Percentiles rank a stretch among this genome's conserved stretches.
phyloP scores from a whole-genome alignment of 2,329 filamentous ascomycete species.

The Ophiostoma piceae region DNA sequence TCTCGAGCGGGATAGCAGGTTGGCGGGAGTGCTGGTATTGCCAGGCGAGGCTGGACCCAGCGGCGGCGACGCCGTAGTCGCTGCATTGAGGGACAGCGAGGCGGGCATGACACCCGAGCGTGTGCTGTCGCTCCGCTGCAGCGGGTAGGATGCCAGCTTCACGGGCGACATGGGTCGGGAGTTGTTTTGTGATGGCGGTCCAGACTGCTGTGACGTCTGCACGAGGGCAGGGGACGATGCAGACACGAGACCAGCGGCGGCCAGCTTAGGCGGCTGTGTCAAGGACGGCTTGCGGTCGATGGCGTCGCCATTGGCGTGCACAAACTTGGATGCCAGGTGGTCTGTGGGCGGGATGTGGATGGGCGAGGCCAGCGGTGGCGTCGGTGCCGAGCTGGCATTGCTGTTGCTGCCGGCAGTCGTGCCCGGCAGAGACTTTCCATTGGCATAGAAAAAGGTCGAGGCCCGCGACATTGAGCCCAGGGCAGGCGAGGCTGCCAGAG shows the following conservation, averaged over 20 bases:
- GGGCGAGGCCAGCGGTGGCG: slow-evolving; percentile 11
- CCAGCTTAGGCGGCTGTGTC: slow-evolving; percentile 7
- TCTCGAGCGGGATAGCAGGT: slow-evolving; percentile 10
- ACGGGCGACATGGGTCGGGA: slow-evolving; percentile 49
- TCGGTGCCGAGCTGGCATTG: background rate
- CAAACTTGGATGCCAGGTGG: slow-evolving; percentile 57
- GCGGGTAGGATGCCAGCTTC: slow-evolving; percentile 35
- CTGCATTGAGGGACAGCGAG: background rate
- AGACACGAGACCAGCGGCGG: background rate
- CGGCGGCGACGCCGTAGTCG: background rate
- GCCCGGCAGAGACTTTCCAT: slow-evolving; percentile 40
- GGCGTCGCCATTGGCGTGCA: slow-evolving; percentile 62
- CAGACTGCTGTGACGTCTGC: background rate
- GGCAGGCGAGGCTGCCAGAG: slow-evolving; percentile 11
- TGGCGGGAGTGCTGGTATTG: background rate
- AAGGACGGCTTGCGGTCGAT: slow-evolving; percentile 32
- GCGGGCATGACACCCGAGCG: slow-evolving; percentile 2
- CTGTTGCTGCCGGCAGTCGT: background rate
- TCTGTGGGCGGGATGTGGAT: slow-evolving; percentile 26
- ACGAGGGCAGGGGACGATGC: background rate
- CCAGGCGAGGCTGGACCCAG: slow-evolving; percentile 18
- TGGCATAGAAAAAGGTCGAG: slow-evolving; percentile 46
- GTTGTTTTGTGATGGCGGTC: slow-evolving; percentile 13
- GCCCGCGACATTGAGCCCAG: slow-evolving; percentile 36
- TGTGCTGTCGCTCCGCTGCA: slow-evolving; percentile 17